Evolutionary conservation across 768 basidiomycete species (phyloP).

Genomic region (Suillus subaureus): DNA sequence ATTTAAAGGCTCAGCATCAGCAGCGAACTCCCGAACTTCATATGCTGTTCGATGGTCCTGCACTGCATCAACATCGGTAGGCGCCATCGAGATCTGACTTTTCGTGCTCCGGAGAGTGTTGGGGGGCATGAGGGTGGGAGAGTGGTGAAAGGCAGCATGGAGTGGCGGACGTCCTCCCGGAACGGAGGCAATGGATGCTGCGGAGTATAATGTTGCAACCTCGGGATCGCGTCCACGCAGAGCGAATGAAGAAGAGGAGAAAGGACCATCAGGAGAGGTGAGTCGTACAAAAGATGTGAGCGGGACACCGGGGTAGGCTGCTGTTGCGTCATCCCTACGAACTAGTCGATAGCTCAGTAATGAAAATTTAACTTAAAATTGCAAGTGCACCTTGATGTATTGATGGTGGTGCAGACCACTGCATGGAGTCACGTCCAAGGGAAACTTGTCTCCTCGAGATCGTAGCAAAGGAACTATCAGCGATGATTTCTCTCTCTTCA

Average conservation of each 20-base stretch:
- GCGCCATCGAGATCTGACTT: slow-evolving; percentile 22
- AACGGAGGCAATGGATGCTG: slow-evolving; percentile 76
- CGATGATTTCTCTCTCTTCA: slow-evolving; percentile 15
- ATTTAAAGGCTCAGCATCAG: slow-evolving; percentile 66
- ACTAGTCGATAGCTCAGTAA: not conserved
- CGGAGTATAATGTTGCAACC: slow-evolving; percentile 85
- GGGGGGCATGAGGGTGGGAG: slow-evolving; percentile 28
- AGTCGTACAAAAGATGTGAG: slow-evolving; percentile 71
- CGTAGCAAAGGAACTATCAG: slow-evolving; percentile 15
- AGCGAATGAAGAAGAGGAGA: slow-evolving; percentile 39
- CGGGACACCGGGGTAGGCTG: slow-evolving; percentile 62
- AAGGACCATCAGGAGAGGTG: slow-evolving; percentile 66
- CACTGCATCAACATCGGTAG: slow-evolving; percentile 31
- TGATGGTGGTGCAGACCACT: slow-evolving; percentile 16
- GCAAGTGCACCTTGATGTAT: slow-evolving; percentile 22
- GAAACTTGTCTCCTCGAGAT: slow-evolving; percentile 15
- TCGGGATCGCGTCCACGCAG: slow-evolving; percentile 65
- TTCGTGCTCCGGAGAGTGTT: slow-evolving; percentile 24
- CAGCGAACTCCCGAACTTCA: slow-evolving; percentile 78
- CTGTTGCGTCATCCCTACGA: slow-evolving; percentile 22
- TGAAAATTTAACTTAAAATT: not conserved
- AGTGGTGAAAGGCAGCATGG: slow-evolving; percentile 36
- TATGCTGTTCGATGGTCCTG: slow-evolving; percentile 51
- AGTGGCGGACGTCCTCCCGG: slow-evolving; percentile 46
- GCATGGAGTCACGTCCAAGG: slow-evolving; percentile 18